phyloP scores from a whole-genome alignment of 768 basidiomycete species.

The Naganishia vaughanmartiniae region DNA sequence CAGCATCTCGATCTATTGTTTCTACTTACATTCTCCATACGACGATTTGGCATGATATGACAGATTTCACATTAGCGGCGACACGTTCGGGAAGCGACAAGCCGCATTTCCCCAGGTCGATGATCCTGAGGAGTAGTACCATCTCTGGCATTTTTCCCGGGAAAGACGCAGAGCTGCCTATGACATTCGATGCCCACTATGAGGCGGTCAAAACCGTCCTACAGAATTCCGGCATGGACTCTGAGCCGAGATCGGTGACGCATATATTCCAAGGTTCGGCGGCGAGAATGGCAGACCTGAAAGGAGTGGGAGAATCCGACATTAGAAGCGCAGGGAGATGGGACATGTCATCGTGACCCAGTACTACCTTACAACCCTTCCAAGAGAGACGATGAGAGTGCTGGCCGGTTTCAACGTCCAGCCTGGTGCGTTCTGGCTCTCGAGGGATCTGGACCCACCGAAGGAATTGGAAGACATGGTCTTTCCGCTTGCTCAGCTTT shows the following conservation, averaged over 20 bases:
- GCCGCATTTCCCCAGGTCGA: neutral
- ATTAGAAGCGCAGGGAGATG: neutral
- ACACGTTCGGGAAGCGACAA: constrained; percentile 2
- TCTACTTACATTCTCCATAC: too few species aligned
- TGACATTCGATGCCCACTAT: neutral
- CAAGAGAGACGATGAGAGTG: neutral
- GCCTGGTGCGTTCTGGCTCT: neutral
- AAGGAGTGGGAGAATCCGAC: neutral
- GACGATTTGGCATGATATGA: too few species aligned
- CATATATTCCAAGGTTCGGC: neutral
- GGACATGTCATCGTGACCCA: constrained; percentile 3
- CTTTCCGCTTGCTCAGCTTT: neutral
- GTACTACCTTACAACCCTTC: constrained; percentile 9
- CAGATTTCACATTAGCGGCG: neutral
- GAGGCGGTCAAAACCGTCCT: neutral
- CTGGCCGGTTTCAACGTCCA: neutral
- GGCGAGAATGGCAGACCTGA: neutral
- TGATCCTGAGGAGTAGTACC: neutral
- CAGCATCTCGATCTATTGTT: neutral
- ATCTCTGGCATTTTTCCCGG: neutral
- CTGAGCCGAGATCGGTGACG: neutral
- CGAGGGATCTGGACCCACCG: constrained; percentile 1
- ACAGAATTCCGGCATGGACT: neutral
- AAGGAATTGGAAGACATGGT: neutral
- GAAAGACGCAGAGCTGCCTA: neutral